Base-by-base conservation (phyloP, 2,329 filamentous ascomycete genomes). In the Knufia fluminis region DNA sequence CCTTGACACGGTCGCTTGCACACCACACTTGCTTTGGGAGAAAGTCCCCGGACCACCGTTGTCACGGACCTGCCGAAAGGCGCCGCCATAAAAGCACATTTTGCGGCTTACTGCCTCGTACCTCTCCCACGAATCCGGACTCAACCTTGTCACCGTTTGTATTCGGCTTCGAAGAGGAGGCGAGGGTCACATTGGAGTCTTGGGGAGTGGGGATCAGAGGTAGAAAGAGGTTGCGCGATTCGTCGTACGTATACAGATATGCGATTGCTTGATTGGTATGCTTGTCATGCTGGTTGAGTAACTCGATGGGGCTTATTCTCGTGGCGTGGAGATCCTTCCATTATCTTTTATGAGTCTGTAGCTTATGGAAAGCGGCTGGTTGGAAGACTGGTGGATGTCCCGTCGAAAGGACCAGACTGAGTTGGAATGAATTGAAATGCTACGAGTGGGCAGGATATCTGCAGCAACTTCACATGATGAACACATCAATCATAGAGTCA, bases 291-390 rank as follows among this genome's bases (percentile, higher is more conserved):
- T 33, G 8, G 64, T 65, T 68, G 71, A 77, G 86, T 95, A 94
- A 97, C 91, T 95, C 90, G 89, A 97, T 94, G 91, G 91, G 91
- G 91, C 91, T 96, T 89, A 97, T 95, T 96, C 88, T 96, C 85
- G 91, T 89, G 79, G 85, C 90, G 89, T 95, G 88, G 85, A 85
- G 85, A 78, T 73, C 74, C 68, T 59, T 60, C 44, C 51, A 54
- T 62, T 62, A 54, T 61, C 62, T 61, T 61, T 56, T 45, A 16
- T 26, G 67, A 68, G 68, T 73, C 71, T 69, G 68, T 74, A 73
- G 70, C 71, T 75, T 74, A 74, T 74, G 66, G 67, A 73, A 76
- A 75, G 70, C 71, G 68, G 72, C 65, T 64, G 16, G 19, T 51
- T 33, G 52, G 53, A 60, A 64, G 62, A 62, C 60, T 62, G 63